Evolutionary conservation across 495 filamentous ascomycete species (phyloP).

Genomic region (Annulohypoxylon nitens): DNA sequence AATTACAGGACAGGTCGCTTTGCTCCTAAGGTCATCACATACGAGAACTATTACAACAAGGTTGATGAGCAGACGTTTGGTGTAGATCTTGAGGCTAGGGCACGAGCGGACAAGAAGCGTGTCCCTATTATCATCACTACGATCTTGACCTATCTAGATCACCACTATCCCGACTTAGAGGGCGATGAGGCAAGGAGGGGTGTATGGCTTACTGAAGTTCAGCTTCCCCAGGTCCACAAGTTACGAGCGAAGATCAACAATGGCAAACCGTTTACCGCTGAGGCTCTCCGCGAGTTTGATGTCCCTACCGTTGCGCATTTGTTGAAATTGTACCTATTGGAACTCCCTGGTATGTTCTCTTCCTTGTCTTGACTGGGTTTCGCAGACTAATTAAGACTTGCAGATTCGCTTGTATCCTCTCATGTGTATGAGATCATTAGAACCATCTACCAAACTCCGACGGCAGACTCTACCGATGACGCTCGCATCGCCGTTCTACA

Average conservation of each 20-base stretch:
- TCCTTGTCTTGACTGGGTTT: background rate
- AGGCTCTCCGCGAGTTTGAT: slow-evolving; percentile 86
- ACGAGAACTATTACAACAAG: slow-evolving; percentile 99
- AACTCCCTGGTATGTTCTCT: slow-evolving; percentile 82
- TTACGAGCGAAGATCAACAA: slow-evolving; percentile 86
- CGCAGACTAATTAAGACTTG: slow-evolving; percentile 39
- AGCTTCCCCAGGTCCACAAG: slow-evolving; percentile 85
- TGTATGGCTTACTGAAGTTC: slow-evolving; percentile 95
- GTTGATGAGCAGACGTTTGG: slow-evolving; percentile 98
- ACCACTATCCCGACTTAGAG: slow-evolving; percentile 97
- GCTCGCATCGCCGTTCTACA: slow-evolving; percentile 92
- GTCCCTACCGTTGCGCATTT: slow-evolving; percentile 93
- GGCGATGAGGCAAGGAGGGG: slow-evolving; percentile 92
- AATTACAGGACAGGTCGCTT: slow-evolving; percentile 97
- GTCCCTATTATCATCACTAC: slow-evolving; percentile 94
- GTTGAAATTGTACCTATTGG: slow-evolving; percentile 94
- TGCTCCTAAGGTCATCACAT: slow-evolving; percentile 88
- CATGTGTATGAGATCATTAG: slow-evolving; percentile 99
- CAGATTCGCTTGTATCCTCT: slow-evolving; percentile 96
- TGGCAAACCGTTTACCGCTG: slow-evolving; percentile 82
- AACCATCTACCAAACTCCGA: slow-evolving; percentile 91
- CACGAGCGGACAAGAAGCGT: slow-evolving; percentile 92
- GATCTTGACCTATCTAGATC: slow-evolving; percentile 92
- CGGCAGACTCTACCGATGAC: slow-evolving; percentile 73
- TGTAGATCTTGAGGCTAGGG: slow-evolving; percentile 94